phyloP scores from a whole-genome alignment of 495 filamentous ascomycete species.

The Parathielavia hyrcaniae region DNA sequence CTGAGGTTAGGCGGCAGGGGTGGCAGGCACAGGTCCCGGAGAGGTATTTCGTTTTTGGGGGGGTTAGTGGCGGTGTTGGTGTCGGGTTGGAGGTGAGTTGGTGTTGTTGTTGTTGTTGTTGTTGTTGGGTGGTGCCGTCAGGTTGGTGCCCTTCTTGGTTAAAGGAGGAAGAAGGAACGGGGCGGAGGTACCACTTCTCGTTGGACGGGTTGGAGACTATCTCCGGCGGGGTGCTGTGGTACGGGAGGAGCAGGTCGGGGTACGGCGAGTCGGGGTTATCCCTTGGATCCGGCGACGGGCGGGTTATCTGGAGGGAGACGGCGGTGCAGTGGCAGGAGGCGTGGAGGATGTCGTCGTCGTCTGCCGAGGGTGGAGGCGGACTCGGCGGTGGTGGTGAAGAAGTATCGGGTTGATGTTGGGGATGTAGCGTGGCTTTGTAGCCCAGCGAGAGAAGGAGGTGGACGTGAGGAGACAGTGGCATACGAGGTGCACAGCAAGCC shows the following conservation, averaged over 20 bases:
- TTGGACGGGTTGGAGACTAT: slow-evolving; percentile 39
- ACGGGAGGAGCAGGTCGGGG: slow-evolving; percentile 34
- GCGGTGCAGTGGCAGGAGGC: slow-evolving; percentile 41
- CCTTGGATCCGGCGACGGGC: slow-evolving; percentile 29
- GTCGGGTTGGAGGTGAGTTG: neutral
- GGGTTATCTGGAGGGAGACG: slow-evolving; percentile 39
- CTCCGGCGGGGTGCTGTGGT: slow-evolving; percentile 33
- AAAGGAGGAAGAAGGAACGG: slow-evolving; percentile 7
- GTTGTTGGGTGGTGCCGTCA: slow-evolving; percentile 3
- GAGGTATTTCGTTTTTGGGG: slow-evolving; percentile 51
- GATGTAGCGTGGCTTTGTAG: slow-evolving; percentile 48
- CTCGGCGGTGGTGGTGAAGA: neutral
- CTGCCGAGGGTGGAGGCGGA: too few species aligned
- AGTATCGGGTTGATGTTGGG: slow-evolving; percentile 39
- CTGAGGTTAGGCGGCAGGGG: slow-evolving; percentile 55
- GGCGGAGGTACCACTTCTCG: slow-evolving; percentile 36
- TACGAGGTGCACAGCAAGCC: slow-evolving; percentile 55
- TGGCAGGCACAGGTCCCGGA: slow-evolving; percentile 60
- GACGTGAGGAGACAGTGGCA: slow-evolving; percentile 28
- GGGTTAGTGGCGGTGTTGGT: too few species aligned
- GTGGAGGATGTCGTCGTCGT: slow-evolving; percentile 22
- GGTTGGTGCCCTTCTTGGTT: too few species aligned
- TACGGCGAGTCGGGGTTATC: slow-evolving; percentile 15
- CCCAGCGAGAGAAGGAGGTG: slow-evolving; percentile 29
- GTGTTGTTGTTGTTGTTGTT: neutral